Percentiles rank a stretch among this genome's conserved stretches.
phyloP scores from a whole-genome alignment of 2,329 filamentous ascomycete species.

The Fusarium napiforme region DNA sequence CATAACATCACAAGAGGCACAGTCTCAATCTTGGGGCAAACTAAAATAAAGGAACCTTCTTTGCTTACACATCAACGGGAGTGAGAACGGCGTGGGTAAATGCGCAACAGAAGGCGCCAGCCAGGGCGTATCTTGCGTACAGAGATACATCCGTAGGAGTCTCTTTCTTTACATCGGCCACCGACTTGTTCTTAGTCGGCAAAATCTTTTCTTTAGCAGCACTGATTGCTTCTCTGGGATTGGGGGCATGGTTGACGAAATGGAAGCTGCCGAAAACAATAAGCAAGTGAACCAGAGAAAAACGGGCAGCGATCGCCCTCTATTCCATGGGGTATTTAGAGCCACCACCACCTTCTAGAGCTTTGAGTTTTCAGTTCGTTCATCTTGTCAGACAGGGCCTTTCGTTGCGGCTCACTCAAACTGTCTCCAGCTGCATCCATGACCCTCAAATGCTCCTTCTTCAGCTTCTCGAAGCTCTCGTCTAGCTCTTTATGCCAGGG shows the following conservation, averaged over 20 bases:
- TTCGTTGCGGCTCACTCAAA: background rate
- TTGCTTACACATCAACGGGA: background rate
- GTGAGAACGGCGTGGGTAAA: background rate
- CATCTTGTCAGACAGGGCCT: background rate
- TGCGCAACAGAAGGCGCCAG: background rate
- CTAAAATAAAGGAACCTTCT: background rate
- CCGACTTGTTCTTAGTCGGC: background rate
- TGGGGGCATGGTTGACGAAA: background rate
- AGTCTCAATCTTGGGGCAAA: background rate
- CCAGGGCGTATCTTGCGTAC: background rate
- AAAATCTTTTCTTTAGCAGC: background rate
- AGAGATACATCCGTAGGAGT: background rate
- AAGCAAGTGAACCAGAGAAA: background rate
- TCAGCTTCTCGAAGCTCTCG: background rate
- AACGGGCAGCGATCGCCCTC: background rate
- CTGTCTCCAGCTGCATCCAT: background rate
- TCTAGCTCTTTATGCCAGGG: background rate
- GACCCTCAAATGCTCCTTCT: background rate
- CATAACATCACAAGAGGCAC: background rate
- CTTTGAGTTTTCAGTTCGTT: background rate
- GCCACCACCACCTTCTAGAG: conserved; percentile 1
- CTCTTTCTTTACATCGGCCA: background rate
- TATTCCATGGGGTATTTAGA: background rate
- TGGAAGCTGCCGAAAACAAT: background rate
- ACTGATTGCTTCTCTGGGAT: background rate